Conservation (phyloP, 257 asterid genomes). For the Nicotiana attenuata region DNA sequence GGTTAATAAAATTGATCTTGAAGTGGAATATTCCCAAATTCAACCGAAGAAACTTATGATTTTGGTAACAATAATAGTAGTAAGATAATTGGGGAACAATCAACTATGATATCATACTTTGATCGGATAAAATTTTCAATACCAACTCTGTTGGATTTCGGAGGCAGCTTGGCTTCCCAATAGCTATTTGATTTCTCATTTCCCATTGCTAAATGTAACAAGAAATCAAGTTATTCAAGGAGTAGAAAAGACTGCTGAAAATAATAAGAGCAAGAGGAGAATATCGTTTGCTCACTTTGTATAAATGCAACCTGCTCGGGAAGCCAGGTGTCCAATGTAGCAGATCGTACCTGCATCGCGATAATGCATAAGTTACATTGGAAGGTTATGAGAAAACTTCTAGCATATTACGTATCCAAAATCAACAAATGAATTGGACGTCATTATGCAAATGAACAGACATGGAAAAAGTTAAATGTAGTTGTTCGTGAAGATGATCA, state of each 20-base stretch:
- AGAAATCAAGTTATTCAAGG: background rate
- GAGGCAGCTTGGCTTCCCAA: slow-evolving; percentile 45
- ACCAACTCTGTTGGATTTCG: slow-evolving; percentile 30
- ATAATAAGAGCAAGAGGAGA: background rate
- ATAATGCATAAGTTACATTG: background rate
- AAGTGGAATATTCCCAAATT: background rate
- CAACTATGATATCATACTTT: slow-evolving; percentile 30
- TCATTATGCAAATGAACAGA: background rate
- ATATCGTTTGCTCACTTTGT: slow-evolving; percentile 19
- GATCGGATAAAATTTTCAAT: slow-evolving; percentile 41
- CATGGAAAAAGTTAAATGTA: background rate
- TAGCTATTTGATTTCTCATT: slow-evolving; percentile 37
- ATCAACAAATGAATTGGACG: background rate
- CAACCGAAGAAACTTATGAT: background rate
- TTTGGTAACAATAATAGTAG: slow-evolving; percentile 1
- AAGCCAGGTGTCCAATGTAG: slow-evolving; percentile 48
- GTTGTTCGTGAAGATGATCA: background rate
- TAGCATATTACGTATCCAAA: background rate
- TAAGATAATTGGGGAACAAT: slow-evolving; percentile 11
- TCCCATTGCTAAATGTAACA: slow-evolving; percentile 29
- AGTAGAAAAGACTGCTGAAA: background rate
- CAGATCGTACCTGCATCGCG: slow-evolving; percentile 35
- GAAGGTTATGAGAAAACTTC: background rate
- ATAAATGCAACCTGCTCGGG: slow-evolving; percentile 42
- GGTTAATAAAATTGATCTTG: background rate